phyloP scores from a whole-genome alignment of 1,284 basidiomycete species.

The Rhodofomes roseus region DNA sequence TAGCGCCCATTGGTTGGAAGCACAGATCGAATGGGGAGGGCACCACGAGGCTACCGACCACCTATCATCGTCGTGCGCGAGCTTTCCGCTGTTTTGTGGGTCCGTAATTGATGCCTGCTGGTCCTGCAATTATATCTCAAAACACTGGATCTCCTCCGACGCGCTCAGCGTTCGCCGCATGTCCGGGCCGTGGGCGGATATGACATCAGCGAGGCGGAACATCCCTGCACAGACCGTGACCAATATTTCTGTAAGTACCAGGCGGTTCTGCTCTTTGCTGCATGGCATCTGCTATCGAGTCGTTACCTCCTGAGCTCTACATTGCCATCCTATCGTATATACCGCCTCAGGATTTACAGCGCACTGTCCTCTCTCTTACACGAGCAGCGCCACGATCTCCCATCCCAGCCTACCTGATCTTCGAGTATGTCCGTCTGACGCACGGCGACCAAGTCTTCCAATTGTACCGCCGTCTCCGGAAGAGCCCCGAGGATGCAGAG shows the following conservation, averaged over 20 bases:
- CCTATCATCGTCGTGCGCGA: no score
- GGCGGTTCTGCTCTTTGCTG: background rate
- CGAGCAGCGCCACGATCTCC: conserved; percentile 52
- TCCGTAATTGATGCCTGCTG: no score
- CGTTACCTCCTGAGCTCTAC: conserved; percentile 60
- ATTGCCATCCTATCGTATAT: conserved; percentile 45
- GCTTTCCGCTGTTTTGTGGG: no score
- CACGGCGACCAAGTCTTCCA: conserved; percentile 40
- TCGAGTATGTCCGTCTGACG: conserved; percentile 43
- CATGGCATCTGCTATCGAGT: conserved; percentile 7
- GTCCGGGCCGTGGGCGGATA: background rate
- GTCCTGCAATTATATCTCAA: no score
- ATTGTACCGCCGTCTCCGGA: conserved; percentile 47
- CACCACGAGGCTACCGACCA: background rate
- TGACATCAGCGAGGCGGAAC: background rate
- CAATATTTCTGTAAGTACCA: background rate
- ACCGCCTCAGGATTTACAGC: conserved; percentile 35
- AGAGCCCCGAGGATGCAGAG: conserved; percentile 24
- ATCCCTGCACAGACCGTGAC: background rate
- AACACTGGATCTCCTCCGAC: no score
- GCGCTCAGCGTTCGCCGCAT: background rate
- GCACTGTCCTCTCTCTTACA: conserved; percentile 46
- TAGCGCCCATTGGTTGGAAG: background rate
- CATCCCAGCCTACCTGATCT: conserved; percentile 49
- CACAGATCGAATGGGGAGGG: background rate